Base-by-base conservation (phyloP, 1,284 basidiomycete species). In the Volvariella surrecta region DNA sequence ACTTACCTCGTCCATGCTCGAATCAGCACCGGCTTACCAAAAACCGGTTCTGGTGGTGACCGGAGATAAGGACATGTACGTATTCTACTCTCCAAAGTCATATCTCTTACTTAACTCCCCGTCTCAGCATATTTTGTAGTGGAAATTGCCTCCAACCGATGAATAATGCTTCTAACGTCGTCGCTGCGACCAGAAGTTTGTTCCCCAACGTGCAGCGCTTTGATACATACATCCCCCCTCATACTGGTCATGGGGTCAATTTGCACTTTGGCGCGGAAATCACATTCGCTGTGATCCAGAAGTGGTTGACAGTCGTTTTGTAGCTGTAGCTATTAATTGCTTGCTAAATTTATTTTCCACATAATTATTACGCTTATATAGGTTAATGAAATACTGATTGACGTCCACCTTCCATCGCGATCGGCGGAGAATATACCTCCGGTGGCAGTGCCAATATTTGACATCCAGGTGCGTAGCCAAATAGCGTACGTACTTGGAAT, bases 11-110 rank as follows among this genome's bases (percentile, higher is more conserved):
- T 9, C 34, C 6, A 6, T 37, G 15, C 15, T 37, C 34, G 15
- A 15, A 37, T n/a, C 18, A n/a, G 34, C 18, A 11, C 24, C 24
- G 11, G 15, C 34, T 16, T 37, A 16, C n/a, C n/a, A 37, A 15
- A 37, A 37, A 37, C 34, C 34, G 15, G 6, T 37, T 16, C 34
- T 37, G 6, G 34, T 37, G 6, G 34, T 37, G 6, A 37, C 34
- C 9, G 34, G 34, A 6, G 34, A 37, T n/a, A 37, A 37, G n/a
- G 34, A 37, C 34, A 7, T 37, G 34, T 37, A 37, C 34, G 34
- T 37, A 15, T 9, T 6, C 18, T 19, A 4, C 18, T 37, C n/a
- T 4, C 18, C 4, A 15, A 37, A 9, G 24, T 28, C 24, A 28
- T 11, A 11, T 28, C 11, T 28, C 24, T 28, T 11, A 6, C 6